Conservation (phyloP, 768 basidiomycete species). For the Lactarius sanguifluus region DNA sequence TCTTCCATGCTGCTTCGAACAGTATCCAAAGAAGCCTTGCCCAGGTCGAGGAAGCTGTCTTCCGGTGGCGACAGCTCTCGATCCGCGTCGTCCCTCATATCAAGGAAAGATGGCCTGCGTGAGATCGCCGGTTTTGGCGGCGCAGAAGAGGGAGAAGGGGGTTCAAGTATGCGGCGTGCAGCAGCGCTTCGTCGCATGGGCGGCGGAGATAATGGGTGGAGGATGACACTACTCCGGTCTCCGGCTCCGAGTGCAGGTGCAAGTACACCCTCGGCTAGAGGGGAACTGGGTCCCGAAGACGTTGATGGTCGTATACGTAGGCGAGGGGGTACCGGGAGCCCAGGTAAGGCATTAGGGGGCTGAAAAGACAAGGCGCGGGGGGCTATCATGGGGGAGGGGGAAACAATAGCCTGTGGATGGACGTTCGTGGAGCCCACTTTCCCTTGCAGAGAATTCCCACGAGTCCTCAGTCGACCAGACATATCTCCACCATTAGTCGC, state of each 20-base stretch:
- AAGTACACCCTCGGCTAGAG: constrained; percentile 20
- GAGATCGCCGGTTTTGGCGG: constrained; percentile 49
- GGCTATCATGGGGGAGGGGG: background rate
- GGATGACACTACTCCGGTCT: constrained; percentile 34
- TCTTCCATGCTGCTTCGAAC: constrained; percentile 39
- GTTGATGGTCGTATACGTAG: constrained; percentile 30
- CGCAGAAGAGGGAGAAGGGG: constrained; percentile 18
- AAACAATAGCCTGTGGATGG: constrained; percentile 14
- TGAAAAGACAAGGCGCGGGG: constrained; percentile 28
- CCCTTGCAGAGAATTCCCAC: constrained; percentile 13
- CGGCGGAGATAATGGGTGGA: constrained; percentile 42
- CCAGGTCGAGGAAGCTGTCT: constrained; percentile 45
- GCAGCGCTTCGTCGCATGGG: constrained; percentile 30
- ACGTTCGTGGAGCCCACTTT: background rate
- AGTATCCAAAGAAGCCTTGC: constrained; percentile 43
- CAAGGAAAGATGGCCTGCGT: constrained; percentile 70
- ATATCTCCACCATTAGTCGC: background rate
- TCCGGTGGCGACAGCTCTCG: constrained; percentile 31
- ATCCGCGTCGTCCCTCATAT: constrained; percentile 49
- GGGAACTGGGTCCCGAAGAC: constrained; percentile 13
- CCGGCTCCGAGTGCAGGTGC: constrained; percentile 5
- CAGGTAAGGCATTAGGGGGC: constrained; percentile 36
- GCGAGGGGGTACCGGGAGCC: constrained; percentile 58
- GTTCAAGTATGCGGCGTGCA: constrained; percentile 21
- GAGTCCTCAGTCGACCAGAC: constrained; percentile 10